Base-by-base conservation (phyloP, 805 yeast genomes). In the Kodamaea nitidulidarum region DNA sequence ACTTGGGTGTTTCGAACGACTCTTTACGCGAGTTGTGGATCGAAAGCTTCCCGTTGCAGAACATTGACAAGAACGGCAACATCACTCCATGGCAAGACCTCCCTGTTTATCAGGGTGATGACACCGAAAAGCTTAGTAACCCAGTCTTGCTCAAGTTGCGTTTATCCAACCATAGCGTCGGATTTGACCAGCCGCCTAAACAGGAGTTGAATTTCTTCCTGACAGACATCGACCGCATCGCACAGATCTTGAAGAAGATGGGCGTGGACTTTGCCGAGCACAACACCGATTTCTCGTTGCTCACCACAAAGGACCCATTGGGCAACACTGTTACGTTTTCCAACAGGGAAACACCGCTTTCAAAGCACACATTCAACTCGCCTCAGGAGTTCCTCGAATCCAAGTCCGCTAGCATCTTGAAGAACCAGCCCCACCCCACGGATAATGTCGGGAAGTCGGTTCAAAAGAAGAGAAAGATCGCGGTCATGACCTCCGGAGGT, bases 401-500 rank as follows among this genome's bases (percentile, higher is more conserved):
- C 33, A 52, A 45, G 38, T 50, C 63, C 2, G 33, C 48, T 16
- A 55, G 54, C 39, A 52, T 62, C 35, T 41, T 60, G 43, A 35
- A 38, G 38, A 34, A 43, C 4, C 30, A 48, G 24, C 38, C 43
- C 14, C 24, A 32, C 8, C 18, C 38, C 30, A 21, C 35, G 15
- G 21, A n/a, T 17, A 34, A 12, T 12, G 20, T 10, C 20, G 18
- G 25, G 18, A 18, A 11, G 8, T 4, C 33, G 11, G 16, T 26
- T 7, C 40, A 27, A 11, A 37, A 32, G 9, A 36, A 33, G 28
- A 73, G 61, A 69, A 80, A 59, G 47, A 79, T 82, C 43, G 90
- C 81, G 1, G 84, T 82, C 11, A 81, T 82, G 87, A 82, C 88
- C 1, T 80, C 87, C 1, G 90, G 90, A 43, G 90, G 90, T 50